Evolutionary conservation across 768 basidiomycete genomes (phyloP), one percentile per base, ranked within the genome.

Genomic region (Coprinopsis marcescibilis): DNA sequence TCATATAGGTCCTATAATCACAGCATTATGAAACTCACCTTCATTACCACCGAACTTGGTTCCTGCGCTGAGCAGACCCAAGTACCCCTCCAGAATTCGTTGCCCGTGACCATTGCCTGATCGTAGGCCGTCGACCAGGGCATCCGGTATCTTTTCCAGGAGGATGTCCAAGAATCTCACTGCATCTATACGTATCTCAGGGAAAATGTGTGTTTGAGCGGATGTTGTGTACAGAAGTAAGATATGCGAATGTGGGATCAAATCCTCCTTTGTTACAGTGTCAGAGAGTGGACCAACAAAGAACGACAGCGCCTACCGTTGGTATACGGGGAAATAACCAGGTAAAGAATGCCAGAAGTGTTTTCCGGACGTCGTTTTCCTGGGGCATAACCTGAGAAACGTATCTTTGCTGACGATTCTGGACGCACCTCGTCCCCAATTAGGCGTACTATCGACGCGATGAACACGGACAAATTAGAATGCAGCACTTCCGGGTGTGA

Each of bases 171-270:
- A 64, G 54, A 91, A 80, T 11, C 83, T 81, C 45, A 95, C 73
- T 2, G 91, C 89, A 58, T 97, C 94, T 30, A 97, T 76, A 13
- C 92, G 78, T 50, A 97, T 91, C 62, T 95, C 91, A 17, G 93
- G 93, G 62, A 93, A 96, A 38, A 98, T 95, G 56, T 94, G 88
- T 0, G 90, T 93, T 61, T 94, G 85, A 0, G 91, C 90, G 8
- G 93, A 95, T 4, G 89, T 83, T 0, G 82, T 81, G 60, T 93
- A 95, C 13, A 98, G 77, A 19, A 97, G 70, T 4, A 97, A 69
- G 0, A 82, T 57, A 1, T 88, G 70, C 0, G 85, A 71, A 58
- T 96, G 89, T 3, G 94, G 92, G 1, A 68, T 49, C 1, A 97
- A 64, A 42, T 80, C 72, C 32, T 82, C 73, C 91, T 94, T 54